Percentiles rank a stretch among this genome's conserved stretches.
Conservation (phyloP, 1,284 basidiomycete genomes). For the Fistulinella cinereoalba region DNA sequence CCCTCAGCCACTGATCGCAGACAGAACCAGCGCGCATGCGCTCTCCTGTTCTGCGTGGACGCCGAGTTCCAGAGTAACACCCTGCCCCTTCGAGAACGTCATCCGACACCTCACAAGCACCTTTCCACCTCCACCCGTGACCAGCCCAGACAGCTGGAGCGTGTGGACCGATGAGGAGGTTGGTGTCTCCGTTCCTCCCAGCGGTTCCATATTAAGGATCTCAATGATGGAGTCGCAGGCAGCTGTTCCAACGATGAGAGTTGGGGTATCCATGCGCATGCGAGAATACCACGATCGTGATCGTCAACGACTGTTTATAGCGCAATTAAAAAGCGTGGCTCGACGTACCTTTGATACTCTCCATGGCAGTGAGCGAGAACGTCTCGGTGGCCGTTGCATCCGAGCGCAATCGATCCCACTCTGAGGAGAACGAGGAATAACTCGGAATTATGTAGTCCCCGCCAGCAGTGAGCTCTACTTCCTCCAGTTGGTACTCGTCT, state of each 20-base stretch:
- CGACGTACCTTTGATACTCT: conserved; percentile 84
- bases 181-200: conserved; percentile 86
- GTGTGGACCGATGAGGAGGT: conserved; percentile 89
- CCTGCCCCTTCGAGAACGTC: conserved; percentile 88
- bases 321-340: conserved; percentile 6
- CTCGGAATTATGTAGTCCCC: conserved; percentile 94
- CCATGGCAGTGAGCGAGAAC: conserved; percentile 90
- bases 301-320: conserved; percentile 9
- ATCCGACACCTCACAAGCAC: conserved; percentile 92
- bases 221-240: conserved; percentile 93
- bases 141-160: conserved; percentile 87
- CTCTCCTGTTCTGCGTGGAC: conserved; percentile 92
- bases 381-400: conserved; percentile 86
- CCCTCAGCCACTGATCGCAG: conserved; percentile 78
- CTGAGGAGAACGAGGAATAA: conserved; percentile 86
- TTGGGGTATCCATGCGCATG: conserved; percentile 13
- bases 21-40: conserved; percentile 83
- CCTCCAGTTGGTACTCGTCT: conserved; percentile 98
- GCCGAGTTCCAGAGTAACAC: conserved; percentile 92
- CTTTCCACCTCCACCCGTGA: conserved; percentile 88
- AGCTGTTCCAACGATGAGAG: conserved; percentile 44
- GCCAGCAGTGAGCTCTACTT: conserved; percentile 87
- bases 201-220: conserved; percentile 94
- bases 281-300: conserved; percentile 7
- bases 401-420: conserved; percentile 90